These are phyloP conservation scores for Pseudogymnoascus sp. DNA, from an alignment of 2,329 filamentous ascomycete genomes.

Conservation along the genomic window DNA sequence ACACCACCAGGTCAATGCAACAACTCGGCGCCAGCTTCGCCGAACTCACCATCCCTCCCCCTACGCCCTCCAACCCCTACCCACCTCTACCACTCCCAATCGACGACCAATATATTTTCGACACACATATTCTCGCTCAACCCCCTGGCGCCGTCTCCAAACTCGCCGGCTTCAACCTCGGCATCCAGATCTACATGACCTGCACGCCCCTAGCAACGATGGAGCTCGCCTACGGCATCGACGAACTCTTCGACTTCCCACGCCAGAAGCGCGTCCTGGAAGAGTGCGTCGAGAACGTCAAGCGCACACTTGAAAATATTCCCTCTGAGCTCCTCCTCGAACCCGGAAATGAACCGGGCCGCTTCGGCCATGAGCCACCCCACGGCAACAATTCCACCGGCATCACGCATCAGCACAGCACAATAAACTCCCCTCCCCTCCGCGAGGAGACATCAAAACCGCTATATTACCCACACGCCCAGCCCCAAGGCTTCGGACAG, in stretches of 20 bases:
- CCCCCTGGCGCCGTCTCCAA: constrained; percentile 59
- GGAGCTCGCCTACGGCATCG: constrained; percentile 74
- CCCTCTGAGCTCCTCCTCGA: constrained; percentile 60
- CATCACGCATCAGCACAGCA: neutral
- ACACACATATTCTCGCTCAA: constrained; percentile 62
- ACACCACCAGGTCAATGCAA: constrained; percentile 54
- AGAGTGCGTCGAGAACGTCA: constrained; percentile 62
- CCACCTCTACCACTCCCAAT: constrained; percentile 74
- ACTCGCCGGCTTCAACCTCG: constrained; percentile 73
- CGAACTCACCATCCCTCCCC: constrained; percentile 67
- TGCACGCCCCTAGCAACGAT: constrained; percentile 73
- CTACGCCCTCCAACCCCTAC: constrained; percentile 66
- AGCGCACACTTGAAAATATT: constrained; percentile 57
- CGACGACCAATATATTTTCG: constrained; percentile 73
- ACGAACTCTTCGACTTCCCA: constrained; percentile 65
- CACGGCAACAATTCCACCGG: neutral
- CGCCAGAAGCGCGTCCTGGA: constrained; percentile 68
- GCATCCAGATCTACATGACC: constrained; percentile 68
- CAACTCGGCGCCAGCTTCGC: constrained; percentile 66
- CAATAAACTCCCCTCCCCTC: neutral
- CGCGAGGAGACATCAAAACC: constrained; percentile 28
- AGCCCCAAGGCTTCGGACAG: neutral
- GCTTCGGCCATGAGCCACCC: constrained; percentile 28
- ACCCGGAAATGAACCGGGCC: constrained; percentile 30
- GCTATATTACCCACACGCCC: constrained; percentile 3